These are phyloP conservation scores for Mychonastes homosphaera DNA, from an alignment of 139 green algal genomes.

Conservation along the genomic window DNA sequence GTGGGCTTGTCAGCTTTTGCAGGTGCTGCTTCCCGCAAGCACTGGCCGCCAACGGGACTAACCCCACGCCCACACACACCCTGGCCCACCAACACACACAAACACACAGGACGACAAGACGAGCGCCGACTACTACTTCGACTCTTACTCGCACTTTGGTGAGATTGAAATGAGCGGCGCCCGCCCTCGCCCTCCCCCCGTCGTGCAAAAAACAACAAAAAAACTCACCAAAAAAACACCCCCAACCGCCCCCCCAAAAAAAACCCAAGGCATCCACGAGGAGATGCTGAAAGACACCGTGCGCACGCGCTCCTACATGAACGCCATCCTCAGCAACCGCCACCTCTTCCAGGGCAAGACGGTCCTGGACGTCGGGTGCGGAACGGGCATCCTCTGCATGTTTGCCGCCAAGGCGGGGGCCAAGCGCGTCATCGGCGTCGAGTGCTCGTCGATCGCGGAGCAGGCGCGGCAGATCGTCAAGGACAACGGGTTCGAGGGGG, in stretches of 20 bases:
- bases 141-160: slow-evolving; percentile 84
- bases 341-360: slow-evolving; percentile 60
- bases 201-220: neutral
- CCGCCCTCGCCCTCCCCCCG: too few relatives aligned
- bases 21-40: too few relatives aligned
- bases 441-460: slow-evolving; percentile 78
- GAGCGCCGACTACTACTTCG: slow-evolving; percentile 78
- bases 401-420: slow-evolving; percentile 88
- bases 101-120: slow-evolving; percentile 52
- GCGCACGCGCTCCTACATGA: slow-evolving; percentile 75
- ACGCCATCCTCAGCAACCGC: slow-evolving; percentile 68
- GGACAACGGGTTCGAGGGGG: slow-evolving; percentile 63
- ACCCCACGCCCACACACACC: too few relatives aligned
- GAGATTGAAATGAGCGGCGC: slow-evolving; percentile 1
- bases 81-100: too few relatives aligned
- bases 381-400: slow-evolving; percentile 88
- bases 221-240: neutral
- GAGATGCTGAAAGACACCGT: slow-evolving; percentile 92
- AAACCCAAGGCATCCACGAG: slow-evolving; percentile 61
- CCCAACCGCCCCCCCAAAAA: neutral
- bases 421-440: slow-evolving; percentile 81
- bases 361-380: slow-evolving; percentile 90
- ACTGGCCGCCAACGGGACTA: too few relatives aligned
- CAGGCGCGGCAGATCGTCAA: slow-evolving; percentile 69
- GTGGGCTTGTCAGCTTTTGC: too few relatives aligned